Evolutionary conservation across 2,329 filamentous ascomycete genomes (phyloP).

Genomic region (Fusarium globosum): DNA sequence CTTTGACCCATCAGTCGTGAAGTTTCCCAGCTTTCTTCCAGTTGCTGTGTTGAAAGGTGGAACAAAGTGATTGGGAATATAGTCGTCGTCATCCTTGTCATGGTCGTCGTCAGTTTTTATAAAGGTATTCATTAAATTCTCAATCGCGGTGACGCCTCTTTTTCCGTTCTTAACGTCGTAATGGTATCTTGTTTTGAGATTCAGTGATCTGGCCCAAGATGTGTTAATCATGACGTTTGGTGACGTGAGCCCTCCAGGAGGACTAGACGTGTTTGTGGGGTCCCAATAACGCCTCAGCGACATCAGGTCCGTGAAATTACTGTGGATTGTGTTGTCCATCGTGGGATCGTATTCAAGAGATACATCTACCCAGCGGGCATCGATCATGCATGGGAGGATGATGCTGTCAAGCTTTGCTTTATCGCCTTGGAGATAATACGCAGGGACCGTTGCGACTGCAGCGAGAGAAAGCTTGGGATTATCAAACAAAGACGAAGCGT

Average conservation of each 20-base stretch:
- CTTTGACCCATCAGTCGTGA: neutral
- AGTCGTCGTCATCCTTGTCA: neutral
- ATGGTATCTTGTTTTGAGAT: fast-evolving
- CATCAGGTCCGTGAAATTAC: neutral
- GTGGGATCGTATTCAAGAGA: neutral
- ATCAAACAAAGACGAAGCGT: neutral
- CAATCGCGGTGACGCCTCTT: neutral
- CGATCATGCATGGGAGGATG: neutral
- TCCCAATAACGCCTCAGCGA: neutral
- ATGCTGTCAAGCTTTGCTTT: neutral
- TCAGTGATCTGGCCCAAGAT: neutral
- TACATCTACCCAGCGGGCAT: neutral
- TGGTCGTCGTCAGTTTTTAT: neutral
- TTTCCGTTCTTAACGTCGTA: neutral
- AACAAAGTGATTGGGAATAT: neutral
- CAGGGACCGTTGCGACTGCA: neutral
- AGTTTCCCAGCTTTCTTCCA: neutral
- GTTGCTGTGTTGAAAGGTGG: neutral
- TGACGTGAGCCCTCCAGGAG: neutral
- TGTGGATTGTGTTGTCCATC: neutral
- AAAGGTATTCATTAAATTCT: neutral
- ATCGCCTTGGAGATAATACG: fast-evolving
- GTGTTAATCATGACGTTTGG: fast-evolving
- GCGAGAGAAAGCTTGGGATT: fast-evolving
- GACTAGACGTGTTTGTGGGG: neutral